A percentile compares a stretch with the other conserved stretches of the same genome.
Conservation (phyloP, 1,284 basidiomycete genomes). For the Sphaerobolus stellatus region DNA sequence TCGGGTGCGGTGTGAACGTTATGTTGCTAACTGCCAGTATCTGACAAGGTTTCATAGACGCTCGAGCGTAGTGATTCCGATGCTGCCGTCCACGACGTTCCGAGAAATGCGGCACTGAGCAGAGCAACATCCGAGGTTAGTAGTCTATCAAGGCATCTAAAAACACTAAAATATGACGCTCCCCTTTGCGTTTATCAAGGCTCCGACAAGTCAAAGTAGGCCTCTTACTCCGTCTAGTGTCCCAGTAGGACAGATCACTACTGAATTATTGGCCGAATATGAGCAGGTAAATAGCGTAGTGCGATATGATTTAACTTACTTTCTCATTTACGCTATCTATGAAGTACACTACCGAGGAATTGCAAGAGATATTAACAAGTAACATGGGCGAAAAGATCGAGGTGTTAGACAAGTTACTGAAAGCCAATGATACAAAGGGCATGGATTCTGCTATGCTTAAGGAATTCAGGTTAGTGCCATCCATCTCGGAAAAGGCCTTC, state of each 20-base stretch:
- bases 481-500: neutral
- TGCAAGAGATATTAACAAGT: slow-evolving; percentile 7
- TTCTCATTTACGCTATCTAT: too few species aligned
- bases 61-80: too few species aligned
- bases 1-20: neutral
- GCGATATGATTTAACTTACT: neutral
- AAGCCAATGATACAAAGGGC: slow-evolving; percentile 1
- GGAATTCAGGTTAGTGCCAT: slow-evolving; percentile 5
- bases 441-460: slow-evolving; percentile 13
- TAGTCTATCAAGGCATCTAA: too few species aligned
- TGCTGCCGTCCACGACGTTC: too few species aligned
- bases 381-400: slow-evolving; percentile 12
- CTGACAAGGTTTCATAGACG: too few species aligned
- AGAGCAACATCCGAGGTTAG: too few species aligned
- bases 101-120: too few species aligned
- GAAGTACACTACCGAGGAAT: slow-evolving; percentile 4
- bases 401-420: slow-evolving; percentile 8
- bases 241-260: too few species aligned
- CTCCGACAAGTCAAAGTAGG: too few species aligned
- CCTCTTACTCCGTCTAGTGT: too few species aligned
- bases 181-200: too few species aligned
- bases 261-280: slow-evolving; percentile 8
- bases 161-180: too few species aligned
- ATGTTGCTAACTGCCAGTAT: neutral
- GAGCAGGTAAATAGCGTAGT: neutral